phyloP scores from a whole-genome alignment of 176 grass and related monocot species.

The Zoysia pacifica region DNA sequence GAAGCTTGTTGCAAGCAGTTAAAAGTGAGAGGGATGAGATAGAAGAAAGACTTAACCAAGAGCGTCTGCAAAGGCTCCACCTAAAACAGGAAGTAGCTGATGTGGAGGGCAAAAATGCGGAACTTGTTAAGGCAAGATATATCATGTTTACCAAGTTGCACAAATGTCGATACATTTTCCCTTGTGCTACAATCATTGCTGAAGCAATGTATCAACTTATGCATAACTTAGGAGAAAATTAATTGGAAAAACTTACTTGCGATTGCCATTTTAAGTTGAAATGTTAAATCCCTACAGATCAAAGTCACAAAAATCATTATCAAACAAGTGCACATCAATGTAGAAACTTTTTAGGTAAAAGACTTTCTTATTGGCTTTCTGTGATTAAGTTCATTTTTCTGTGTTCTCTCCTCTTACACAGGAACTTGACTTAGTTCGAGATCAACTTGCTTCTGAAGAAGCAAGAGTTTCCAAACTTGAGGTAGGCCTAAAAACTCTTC shows the following conservation, averaged over 20 bases:
- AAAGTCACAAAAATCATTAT: constrained; percentile 24
- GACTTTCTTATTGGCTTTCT: constrained; percentile 9
- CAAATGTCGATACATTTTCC: constrained; percentile 13
- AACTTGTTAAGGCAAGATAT: constrained; percentile 75
- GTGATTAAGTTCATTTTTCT: constrained; percentile 9
- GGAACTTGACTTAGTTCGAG: constrained; percentile 65
- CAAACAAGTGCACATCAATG: constrained; percentile 9
- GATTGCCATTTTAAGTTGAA: constrained; percentile 2
- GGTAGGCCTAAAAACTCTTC: constrained; percentile 45
- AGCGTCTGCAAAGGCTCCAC: constrained; percentile 60
- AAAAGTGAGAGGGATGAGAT: constrained; percentile 62
- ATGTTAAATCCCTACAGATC: background rate
- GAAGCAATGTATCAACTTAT: constrained; percentile 2
- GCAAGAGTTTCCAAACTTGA: constrained; percentile 80
- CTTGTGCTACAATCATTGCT: constrained; percentile 1
- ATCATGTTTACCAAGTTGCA: constrained; percentile 1
- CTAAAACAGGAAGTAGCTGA: constrained; percentile 77
- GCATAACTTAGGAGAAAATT: background rate
- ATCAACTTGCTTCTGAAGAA: constrained; percentile 71
- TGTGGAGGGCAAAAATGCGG: constrained; percentile 66
- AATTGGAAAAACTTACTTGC: background rate
- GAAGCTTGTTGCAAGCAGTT: constrained; percentile 45
- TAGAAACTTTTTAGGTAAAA: constrained; percentile 24
- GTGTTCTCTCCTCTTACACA: constrained; percentile 41
- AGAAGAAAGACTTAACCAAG: constrained; percentile 69